Conservation (phyloP, 805 yeast genomes). For the Pichia manshurica region DNA sequence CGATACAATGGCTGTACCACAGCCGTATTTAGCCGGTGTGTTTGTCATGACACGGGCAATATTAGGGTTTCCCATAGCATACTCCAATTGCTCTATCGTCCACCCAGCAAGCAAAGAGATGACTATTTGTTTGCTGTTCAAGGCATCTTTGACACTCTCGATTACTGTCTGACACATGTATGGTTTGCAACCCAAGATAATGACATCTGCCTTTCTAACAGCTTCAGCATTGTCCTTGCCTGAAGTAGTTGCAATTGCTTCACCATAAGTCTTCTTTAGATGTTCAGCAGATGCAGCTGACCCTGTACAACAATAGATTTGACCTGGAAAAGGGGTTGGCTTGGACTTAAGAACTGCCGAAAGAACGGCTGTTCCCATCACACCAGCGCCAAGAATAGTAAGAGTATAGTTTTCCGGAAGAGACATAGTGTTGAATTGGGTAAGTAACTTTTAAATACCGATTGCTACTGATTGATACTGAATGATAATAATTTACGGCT, state of each 20-base stretch:
- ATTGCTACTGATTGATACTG: too few species aligned
- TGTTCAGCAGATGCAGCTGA: constrained; percentile 45
- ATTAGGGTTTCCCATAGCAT: constrained; percentile 39
- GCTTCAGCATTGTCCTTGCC: constrained; percentile 51
- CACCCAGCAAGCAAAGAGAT: constrained; percentile 91
- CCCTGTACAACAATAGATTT: constrained; percentile 73
- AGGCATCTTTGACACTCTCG: constrained; percentile 39
- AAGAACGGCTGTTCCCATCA: constrained; percentile 90
- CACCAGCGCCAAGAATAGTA: constrained; percentile 87
- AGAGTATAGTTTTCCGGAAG: constrained; percentile 31
- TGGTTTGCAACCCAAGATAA: constrained; percentile 87
- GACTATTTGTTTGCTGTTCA: constrained; percentile 36
- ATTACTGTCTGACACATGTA: constrained; percentile 60
- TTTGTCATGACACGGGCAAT: constrained; percentile 96
- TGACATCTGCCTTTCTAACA: constrained; percentile 57
- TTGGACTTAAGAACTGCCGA: constrained; percentile 60
- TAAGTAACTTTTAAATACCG: too few species aligned
- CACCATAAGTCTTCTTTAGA: constrained; percentile 45
- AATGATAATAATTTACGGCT: too few species aligned
- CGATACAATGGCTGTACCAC: constrained; percentile 92
- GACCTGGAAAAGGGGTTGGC: constrained; percentile 55
- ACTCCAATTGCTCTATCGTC: constrained; percentile 64
- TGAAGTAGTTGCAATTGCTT: constrained; percentile 46
- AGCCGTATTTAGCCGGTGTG: constrained; percentile 90
- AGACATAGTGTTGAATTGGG: constrained; percentile 2